Base-by-base conservation (phyloP, 768 basidiomycete genomes). In the Tephrocybe sp. region DNA sequence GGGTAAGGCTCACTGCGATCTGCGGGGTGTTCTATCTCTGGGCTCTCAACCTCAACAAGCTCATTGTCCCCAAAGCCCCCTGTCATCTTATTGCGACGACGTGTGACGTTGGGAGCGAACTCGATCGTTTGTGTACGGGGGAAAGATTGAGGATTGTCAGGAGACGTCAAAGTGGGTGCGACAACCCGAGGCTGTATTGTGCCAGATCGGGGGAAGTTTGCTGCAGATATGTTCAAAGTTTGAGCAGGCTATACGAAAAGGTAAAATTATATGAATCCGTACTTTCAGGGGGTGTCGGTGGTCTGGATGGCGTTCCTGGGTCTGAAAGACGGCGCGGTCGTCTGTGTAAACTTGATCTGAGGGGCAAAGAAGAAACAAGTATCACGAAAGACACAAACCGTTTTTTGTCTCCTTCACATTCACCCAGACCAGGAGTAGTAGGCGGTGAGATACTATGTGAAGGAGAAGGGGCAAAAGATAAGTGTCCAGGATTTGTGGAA, bases 51-150 rank as follows among this genome's bases (percentile, higher is more conserved):
- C 34, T 59, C 56, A 12, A 31, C n/a, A 39, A 59, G 52, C 13
- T 49, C 47, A 29, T 52, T 45, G 40, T 45, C 56, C n/a, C 33
- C 23, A 45, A 48, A 47, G 45, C 49, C 49, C 6, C 22, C 46
- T 16, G 34, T 50, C 52, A 46, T 54, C 53, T 61, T 61, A 41
- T 47, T 58, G 43, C 59, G 65, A 41, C 68, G 69, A 40, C 56
- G 64, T 9, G 62, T 50, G 16, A 59, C 54, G 38, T 40, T 40
- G 57, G 73, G 59, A 64, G 64, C 64, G 50, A 71, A 73, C 40
- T 73, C 71, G 3, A 75, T 65, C 0, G 72, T 75, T 55, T 71
- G 72, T 12, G 71, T 68, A 8, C 71, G 68, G 38, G 66, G 67
- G 37, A 74, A 70, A 8, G 52, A 52, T 39, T 60, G 60, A 4